Conservation (phyloP, 2,329 filamentous ascomycete species). For the Dothidotthia symphoricarpi region DNA sequence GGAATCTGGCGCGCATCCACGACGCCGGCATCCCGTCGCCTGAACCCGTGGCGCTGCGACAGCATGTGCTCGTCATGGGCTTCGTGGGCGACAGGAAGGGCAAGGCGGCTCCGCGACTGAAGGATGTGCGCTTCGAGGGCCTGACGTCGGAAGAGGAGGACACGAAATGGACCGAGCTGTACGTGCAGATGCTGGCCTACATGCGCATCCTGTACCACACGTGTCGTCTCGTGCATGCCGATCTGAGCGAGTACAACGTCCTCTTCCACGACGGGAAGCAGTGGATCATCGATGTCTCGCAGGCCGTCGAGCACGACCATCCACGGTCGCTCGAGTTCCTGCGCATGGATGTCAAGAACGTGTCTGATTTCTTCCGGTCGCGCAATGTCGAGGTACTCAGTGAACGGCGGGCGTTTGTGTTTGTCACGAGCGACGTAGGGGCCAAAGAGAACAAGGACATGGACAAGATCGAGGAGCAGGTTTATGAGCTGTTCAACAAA, state of each 20-base stretch:
- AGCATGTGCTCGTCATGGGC: slow-evolving; percentile 94
- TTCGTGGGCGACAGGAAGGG: slow-evolving; percentile 88
- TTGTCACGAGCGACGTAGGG: slow-evolving; percentile 67
- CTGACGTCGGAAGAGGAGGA: slow-evolving; percentile 58
- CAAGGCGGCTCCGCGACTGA: slow-evolving; percentile 81
- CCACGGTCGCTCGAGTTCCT: slow-evolving; percentile 89
- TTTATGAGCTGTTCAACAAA: slow-evolving; percentile 67
- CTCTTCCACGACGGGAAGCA: slow-evolving; percentile 80
- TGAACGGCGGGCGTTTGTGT: slow-evolving; percentile 79
- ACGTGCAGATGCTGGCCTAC: slow-evolving; percentile 78
- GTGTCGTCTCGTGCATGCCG: slow-evolving; percentile 89
- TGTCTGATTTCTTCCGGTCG: slow-evolving; percentile 85
- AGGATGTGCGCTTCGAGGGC: slow-evolving; percentile 74
- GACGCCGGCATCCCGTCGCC: slow-evolving; percentile 84
- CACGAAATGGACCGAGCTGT: slow-evolving; percentile 72
- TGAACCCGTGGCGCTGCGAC: slow-evolving; percentile 80
- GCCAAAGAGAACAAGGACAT: slow-evolving; percentile 54
- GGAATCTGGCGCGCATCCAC: slow-evolving; percentile 84
- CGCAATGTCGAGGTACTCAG: slow-evolving; percentile 78
- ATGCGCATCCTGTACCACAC: slow-evolving; percentile 94
- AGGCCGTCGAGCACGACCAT: slow-evolving; percentile 96
- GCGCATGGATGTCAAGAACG: slow-evolving; percentile 98
- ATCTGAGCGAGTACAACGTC: slow-evolving; percentile 97
- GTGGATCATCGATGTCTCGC: slow-evolving; percentile 95
- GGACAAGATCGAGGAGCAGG: slow-evolving; percentile 57